phyloP scores from a whole-genome alignment of 23 red algal species.

The Gracilaria gracilis region DNA sequence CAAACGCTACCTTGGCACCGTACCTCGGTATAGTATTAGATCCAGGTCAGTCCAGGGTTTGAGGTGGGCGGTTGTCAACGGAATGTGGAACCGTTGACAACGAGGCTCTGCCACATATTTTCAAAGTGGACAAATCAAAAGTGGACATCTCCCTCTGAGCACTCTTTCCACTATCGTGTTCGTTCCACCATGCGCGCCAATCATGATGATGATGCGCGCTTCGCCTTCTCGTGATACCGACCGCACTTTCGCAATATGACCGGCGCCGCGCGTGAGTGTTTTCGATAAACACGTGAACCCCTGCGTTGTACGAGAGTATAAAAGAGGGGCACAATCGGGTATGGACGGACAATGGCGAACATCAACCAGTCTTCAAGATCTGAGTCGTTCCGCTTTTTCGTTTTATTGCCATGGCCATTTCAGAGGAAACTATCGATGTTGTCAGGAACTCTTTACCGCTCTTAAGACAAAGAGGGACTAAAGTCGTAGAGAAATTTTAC shows the following conservation, averaged over 20 bases:
- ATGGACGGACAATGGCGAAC: neutral
- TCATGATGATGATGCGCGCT: neutral
- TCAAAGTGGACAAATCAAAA: too few relatives aligned
- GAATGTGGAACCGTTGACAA: too few relatives aligned
- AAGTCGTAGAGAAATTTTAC: constrained; percentile 51
- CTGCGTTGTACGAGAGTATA: neutral
- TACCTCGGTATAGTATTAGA: too few relatives aligned
- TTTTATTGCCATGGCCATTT: neutral
- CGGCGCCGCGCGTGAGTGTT: neutral
- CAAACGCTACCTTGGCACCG: too few relatives aligned
- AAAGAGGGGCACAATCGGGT: neutral
- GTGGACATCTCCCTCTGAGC: too few relatives aligned
- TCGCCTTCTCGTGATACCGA: too few relatives aligned
- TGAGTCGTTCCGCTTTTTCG: neutral
- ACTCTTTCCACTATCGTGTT: too few relatives aligned
- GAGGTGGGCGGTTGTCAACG: too few relatives aligned
- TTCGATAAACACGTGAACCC: neutral
- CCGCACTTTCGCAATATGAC: neutral
- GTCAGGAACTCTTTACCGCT: constrained; percentile 70
- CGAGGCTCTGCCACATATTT: too few relatives aligned
- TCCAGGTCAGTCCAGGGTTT: too few relatives aligned
- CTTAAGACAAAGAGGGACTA: neutral
- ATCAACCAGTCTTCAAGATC: neutral
- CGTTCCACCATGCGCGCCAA: neutral
- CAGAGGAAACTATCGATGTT: constrained; percentile 33